A percentile compares a stretch with the other conserved stretches of the same genome.
Evolutionary conservation across 306 rosid genomes (phyloP).

Genomic region (Acmispon strigosus): DNA sequence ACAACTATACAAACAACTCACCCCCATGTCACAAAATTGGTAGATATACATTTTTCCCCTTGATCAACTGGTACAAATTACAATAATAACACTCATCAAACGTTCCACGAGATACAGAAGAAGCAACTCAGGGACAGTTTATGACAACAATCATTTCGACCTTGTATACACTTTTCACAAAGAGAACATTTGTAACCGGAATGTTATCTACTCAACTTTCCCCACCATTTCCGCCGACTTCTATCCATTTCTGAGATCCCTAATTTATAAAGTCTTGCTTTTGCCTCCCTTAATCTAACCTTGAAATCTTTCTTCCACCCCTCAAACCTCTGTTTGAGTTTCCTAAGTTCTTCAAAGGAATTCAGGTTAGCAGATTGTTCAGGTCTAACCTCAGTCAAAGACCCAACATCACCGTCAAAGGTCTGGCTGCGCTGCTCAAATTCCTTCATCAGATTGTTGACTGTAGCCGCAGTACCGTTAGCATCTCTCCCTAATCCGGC

Average conservation of each 20-base stretch:
- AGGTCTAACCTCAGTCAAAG: constrained; percentile 44
- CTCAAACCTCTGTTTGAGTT: constrained; percentile 58
- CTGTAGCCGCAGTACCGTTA: constrained; percentile 39
- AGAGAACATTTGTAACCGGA: constrained; percentile 4
- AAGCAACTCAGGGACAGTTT: neutral
- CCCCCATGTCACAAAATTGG: constrained; percentile 43
- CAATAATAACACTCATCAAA: neutral
- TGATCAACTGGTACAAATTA: constrained; percentile 20
- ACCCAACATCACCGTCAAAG: constrained; percentile 69
- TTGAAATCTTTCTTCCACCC: constrained; percentile 91
- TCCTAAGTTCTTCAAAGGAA: constrained; percentile 55
- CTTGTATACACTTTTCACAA: constrained; percentile 1
- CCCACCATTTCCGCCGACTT: constrained; percentile 83
- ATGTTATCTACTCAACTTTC: constrained; percentile 46
- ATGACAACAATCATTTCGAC: constrained; percentile 11
- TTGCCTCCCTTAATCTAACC: constrained; percentile 54
- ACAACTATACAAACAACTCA: constrained; percentile 54
- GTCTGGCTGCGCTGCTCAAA: constrained; percentile 60
- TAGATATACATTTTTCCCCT: constrained; percentile 39
- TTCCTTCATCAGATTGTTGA: constrained; percentile 57
- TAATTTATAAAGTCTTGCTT: constrained; percentile 43
- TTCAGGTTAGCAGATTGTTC: constrained; percentile 32
- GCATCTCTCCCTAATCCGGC: constrained; percentile 42
- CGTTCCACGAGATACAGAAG: neutral
- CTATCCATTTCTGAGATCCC: constrained; percentile 50